Evolutionary conservation across 2,329 filamentous ascomycete species (phyloP), one percentile per base, ranked within the genome.

Genomic region (Cladophialophora chaetospira): DNA sequence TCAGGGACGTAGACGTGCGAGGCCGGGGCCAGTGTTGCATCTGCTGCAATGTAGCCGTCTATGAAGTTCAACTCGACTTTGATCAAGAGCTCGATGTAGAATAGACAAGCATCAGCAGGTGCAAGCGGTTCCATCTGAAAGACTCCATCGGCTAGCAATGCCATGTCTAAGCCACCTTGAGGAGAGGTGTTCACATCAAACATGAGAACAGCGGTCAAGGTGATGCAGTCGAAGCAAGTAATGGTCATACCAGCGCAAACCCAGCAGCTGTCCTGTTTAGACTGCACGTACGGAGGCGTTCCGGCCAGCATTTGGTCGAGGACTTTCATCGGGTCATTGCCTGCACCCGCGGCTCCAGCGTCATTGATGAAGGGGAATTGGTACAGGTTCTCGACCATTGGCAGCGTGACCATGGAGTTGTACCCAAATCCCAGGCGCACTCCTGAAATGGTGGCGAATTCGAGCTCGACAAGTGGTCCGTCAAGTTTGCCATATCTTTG

Each of bases 351-450:
- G 5, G 15, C 5, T 11, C 36, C 19, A 49, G 44, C 45, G 33
- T 46, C 40, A 44, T 31, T 19, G 4, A 74, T 33, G 23, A 76
- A 66, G 0, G 74, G 73, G 56, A 73, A 75, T 2, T 55, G 11
- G 0, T 38, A 3, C 1, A 76, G 52, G 2, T 69, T 35, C 5
- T 57, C 44, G 3, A 67, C 51, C 1, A 64, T 62, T 4, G 76
- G 77, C 0, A 69, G 26, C 2, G 61, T 61, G 0, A 79, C 46
- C 2, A 50, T 54, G 4, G 58, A 67, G 36, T 78, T 77, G 60
- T 73, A 75, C 0, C 77, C 76, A 44, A 78, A 75, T 0, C 75
- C 76, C 21, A 66, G 67, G 0, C 59, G 64, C 2, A 78, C 46
- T 0, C 71, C 73, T 0, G 57, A 58, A 19, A 78, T 70, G 4